These are phyloP conservation scores for Rubia yunnanensis DNA, from an alignment of 257 asterid species.

Conservation along the genomic window DNA sequence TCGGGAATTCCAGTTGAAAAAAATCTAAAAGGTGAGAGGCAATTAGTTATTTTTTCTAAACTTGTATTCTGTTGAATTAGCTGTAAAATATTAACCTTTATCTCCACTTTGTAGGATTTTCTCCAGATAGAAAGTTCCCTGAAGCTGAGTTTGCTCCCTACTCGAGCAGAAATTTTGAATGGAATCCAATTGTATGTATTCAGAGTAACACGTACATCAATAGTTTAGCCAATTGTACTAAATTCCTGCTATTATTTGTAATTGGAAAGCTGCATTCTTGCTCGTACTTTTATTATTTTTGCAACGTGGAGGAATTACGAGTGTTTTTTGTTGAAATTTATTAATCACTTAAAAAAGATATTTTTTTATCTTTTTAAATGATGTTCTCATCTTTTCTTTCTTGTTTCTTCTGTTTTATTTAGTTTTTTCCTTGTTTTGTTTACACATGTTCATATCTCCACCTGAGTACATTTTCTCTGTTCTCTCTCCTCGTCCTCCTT, in stretches of 20 bases:
- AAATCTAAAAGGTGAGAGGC: constrained; percentile 41
- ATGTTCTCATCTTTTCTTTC: neutral
- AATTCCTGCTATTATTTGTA: neutral
- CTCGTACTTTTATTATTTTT: neutral
- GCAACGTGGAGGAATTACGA: neutral
- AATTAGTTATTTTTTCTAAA: constrained; percentile 9
- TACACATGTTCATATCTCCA: neutral
- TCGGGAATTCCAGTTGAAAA: constrained; percentile 43
- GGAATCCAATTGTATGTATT: constrained; percentile 83
- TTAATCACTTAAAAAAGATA: neutral
- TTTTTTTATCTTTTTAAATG: neutral
- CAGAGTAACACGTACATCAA: constrained; percentile 19
- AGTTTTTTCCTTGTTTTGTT: neutral
- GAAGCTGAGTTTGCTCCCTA: constrained; percentile 89
- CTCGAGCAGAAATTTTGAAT: constrained; percentile 48
- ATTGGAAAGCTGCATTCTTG: neutral
- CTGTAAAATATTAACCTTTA: constrained; percentile 5
- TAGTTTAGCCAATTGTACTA: neutral
- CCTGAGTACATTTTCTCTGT: neutral
- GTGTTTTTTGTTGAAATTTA: neutral
- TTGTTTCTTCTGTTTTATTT: neutral
- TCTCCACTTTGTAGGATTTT: constrained; percentile 52
- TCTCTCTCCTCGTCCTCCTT: neutral
- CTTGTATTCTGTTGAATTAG: neutral
- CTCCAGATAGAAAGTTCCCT: constrained; percentile 93